These are phyloP conservation scores for Pseudozyma tsukubaensis DNA, from an alignment of 1,284 basidiomycete species.

Conservation along the genomic window DNA sequence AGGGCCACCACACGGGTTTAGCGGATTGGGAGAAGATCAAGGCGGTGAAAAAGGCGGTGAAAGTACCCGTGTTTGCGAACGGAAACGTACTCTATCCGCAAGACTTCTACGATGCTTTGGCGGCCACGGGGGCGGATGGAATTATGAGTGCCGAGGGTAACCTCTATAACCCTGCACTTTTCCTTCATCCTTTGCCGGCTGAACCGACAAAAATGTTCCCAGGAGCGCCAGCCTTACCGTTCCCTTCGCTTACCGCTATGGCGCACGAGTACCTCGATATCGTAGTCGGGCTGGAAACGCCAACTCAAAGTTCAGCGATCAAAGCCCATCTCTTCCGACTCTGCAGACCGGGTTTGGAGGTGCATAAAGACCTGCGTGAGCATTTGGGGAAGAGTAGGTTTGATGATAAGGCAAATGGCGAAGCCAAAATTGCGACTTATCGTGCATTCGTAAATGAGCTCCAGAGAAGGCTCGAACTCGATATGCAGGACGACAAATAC, in stretches of 20 bases:
- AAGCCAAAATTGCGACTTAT: constrained; percentile 74
- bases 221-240: constrained; percentile 63
- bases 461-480: constrained; percentile 76
- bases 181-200: constrained; percentile 67
- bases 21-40: constrained; percentile 85
- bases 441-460: constrained; percentile 76
- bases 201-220: constrained; percentile 41
- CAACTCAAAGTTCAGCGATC: constrained; percentile 80
- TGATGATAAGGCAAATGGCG: constrained; percentile 65
- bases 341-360: constrained; percentile 80
- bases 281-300: constrained; percentile 78
- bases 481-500: constrained; percentile 57
- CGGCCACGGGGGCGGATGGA: constrained; percentile 85
- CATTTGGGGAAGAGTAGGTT: constrained; percentile 73
- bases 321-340: constrained; percentile 95
- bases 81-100: constrained; percentile 90
- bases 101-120: constrained; percentile 82
- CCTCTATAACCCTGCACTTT: constrained; percentile 90
- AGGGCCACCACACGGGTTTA: constrained; percentile 80
- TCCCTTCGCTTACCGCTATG: constrained; percentile 76
- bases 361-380: constrained; percentile 80
- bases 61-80: constrained; percentile 94
- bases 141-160: constrained; percentile 97
- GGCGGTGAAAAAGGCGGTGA: constrained; percentile 86
- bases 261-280: constrained; percentile 89